Conservation (phyloP, 495 filamentous ascomycete species). For the Evansstolkia leycettana region DNA sequence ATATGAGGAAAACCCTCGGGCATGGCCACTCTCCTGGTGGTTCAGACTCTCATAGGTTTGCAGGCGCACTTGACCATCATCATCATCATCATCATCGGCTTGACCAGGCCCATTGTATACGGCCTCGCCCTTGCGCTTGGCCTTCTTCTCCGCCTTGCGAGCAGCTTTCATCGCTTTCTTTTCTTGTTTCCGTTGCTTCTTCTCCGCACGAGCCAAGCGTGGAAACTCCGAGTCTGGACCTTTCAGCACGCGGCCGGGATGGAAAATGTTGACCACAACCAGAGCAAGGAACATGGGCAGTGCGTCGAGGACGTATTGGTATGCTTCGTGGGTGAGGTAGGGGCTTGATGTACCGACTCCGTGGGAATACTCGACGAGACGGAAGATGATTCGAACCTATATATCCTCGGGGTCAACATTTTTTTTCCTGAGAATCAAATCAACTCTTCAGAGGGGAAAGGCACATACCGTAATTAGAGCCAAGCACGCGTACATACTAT, state of each 20-base stretch:
- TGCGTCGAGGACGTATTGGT: constrained; percentile 37
- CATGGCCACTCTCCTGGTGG: too few species aligned
- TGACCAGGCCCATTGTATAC: too few species aligned
- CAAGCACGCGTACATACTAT: constrained; percentile 32
- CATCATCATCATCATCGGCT: too few species aligned
- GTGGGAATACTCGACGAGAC: constrained; percentile 35
- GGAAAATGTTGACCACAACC: constrained; percentile 27
- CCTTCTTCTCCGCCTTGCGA: not conserved
- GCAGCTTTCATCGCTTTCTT: constrained; percentile 1
- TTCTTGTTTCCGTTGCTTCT: constrained; percentile 1
- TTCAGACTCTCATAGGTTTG: too few species aligned
- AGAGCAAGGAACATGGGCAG: constrained; percentile 38
- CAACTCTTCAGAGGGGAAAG: not conserved
- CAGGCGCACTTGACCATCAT: too few species aligned
- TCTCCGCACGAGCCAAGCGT: not conserved
- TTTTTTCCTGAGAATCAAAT: not conserved
- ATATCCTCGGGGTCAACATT: too few species aligned
- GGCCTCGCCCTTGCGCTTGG: too few species aligned
- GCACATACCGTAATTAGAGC: constrained; percentile 34
- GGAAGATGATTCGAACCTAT: constrained; percentile 38
- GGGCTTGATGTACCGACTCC: constrained; percentile 20
- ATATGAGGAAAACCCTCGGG: too few species aligned
- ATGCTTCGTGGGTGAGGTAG: constrained; percentile 34
- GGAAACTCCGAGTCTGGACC: constrained; percentile 20
- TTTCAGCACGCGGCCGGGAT: constrained; percentile 34